Evolutionary conservation across 2,329 filamentous ascomycete genomes (phyloP).

Genomic region (Lachnellula subtilissima): DNA sequence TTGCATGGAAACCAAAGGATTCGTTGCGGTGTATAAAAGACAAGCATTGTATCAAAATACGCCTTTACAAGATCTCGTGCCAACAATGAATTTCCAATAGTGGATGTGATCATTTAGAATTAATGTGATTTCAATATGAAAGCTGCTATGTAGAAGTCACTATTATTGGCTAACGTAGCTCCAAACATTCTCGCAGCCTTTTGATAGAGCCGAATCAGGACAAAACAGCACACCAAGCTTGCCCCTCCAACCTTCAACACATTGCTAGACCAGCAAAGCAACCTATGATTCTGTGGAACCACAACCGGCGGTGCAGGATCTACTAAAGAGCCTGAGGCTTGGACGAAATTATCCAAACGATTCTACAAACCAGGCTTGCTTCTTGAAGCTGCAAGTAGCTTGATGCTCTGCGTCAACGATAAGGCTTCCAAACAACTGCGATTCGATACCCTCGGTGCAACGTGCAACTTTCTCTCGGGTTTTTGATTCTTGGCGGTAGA

Average conservation of each 20-base stretch:
- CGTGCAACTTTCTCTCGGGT: neutral
- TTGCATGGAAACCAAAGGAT: conserved; percentile 7
- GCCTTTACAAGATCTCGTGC: neutral
- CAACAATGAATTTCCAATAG: neutral
- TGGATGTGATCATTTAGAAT: neutral
- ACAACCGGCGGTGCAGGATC: neutral
- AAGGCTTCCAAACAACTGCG: neutral
- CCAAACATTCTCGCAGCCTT: conserved; percentile 12
- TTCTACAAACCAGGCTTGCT: neutral
- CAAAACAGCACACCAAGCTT: conserved; percentile 6
- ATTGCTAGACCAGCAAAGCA: conserved; percentile 1
- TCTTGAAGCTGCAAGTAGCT: neutral
- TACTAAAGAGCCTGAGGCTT: neutral
- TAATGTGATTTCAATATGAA: neutral
- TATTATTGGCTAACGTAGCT: conserved; percentile 1
- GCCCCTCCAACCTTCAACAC: neutral
- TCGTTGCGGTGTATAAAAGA: conserved; percentile 28
- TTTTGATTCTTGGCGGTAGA: conserved; percentile 1
- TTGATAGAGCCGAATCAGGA: conserved; percentile 4
- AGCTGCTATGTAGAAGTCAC: neutral
- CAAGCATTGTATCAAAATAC: conserved; percentile 18
- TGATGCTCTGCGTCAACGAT: neutral
- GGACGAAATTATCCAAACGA: too few relatives aligned
- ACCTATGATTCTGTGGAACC: neutral
- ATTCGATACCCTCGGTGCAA: neutral